Percentiles rank a stretch among this genome's conserved stretches.
These are phyloP conservation scores for Pascua sp. DNA, from an alignment of 1,284 basidiomycete species.

Conservation along the genomic window DNA sequence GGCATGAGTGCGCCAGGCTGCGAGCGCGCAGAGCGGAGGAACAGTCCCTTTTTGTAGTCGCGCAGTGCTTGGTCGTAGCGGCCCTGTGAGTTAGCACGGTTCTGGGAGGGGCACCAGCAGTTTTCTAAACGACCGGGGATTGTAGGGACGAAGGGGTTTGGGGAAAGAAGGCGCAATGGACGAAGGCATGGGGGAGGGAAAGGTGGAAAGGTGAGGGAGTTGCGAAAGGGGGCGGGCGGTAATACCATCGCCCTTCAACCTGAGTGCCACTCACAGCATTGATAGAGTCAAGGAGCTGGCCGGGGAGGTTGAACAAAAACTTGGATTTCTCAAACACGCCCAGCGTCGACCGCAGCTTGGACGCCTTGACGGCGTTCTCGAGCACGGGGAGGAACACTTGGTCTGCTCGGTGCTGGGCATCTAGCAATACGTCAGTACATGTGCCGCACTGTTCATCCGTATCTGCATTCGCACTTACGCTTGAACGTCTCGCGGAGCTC, in stretches of 20 bases:
- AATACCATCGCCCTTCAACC: no score
- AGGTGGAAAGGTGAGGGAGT: no score
- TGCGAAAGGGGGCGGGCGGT: no score
- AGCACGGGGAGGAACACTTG: constrained; percentile 95
- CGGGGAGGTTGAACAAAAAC: constrained; percentile 97
- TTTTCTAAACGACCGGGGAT: no score
- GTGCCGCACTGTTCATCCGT: not conserved
- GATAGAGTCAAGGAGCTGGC: constrained; percentile 86
- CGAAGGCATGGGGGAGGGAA: no score
- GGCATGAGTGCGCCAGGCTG: constrained; percentile 76
- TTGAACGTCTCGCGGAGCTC: constrained; percentile 79
- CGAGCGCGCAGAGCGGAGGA: constrained; percentile 67
- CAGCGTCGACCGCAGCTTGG: constrained; percentile 86
- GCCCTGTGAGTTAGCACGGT: constrained; percentile 56
- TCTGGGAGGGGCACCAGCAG: no score
- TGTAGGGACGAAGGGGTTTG: no score
- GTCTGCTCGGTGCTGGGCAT: constrained; percentile 80
- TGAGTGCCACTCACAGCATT: constrained; percentile 1
- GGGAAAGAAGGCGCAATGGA: no score
- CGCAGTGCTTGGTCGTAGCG: constrained; percentile 89
- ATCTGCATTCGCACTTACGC: constrained; percentile 54
- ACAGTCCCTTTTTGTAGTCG: constrained; percentile 96
- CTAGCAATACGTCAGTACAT: constrained; percentile 7
- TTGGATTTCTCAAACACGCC: constrained; percentile 95
- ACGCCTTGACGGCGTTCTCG: constrained; percentile 91